Conservation (phyloP, 2,329 filamentous ascomycete genomes). For the Exophiala oligosperma region DNA sequence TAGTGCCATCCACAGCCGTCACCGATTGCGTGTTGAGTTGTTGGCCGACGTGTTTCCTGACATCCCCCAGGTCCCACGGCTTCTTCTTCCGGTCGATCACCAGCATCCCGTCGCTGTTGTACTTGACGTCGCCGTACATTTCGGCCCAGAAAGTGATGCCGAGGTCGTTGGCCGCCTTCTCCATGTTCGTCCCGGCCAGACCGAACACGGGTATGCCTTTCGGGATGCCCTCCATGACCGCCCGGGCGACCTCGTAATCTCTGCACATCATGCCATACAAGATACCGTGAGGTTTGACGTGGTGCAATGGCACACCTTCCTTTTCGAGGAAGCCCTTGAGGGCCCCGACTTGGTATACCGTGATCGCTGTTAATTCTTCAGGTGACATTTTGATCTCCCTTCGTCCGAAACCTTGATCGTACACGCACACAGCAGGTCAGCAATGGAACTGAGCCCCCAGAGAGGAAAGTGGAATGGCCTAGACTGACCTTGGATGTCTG, state of each 20-base stretch:
- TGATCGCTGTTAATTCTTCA: constrained; percentile 58
- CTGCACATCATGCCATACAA: constrained; percentile 60
- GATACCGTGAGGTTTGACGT: constrained; percentile 64
- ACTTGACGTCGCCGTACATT: constrained; percentile 59
- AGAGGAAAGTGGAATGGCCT: neutral
- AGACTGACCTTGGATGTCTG: constrained; percentile 44
- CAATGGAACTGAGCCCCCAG: neutral
- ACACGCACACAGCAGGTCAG: neutral
- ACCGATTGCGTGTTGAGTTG: constrained; percentile 45
- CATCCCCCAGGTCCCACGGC: constrained; percentile 43
- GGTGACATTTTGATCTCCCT: constrained; percentile 60
- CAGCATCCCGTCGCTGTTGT: constrained; percentile 50
- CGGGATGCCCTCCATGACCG: constrained; percentile 56
- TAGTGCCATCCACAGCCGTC: constrained; percentile 43
- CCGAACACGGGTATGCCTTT: constrained; percentile 55
- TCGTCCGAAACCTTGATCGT: constrained; percentile 59
- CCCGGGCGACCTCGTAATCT: constrained; percentile 52
- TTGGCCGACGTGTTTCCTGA: constrained; percentile 43
- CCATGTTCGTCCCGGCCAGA: constrained; percentile 55
- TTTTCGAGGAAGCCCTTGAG: constrained; percentile 60
- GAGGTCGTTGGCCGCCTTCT: constrained; percentile 54
- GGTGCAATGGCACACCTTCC: constrained; percentile 57
- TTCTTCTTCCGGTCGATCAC: constrained; percentile 62
- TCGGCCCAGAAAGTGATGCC: constrained; percentile 56
- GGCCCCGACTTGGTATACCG: constrained; percentile 65